These are phyloP conservation scores for Graphium sp. DNA, from an alignment of 2,329 filamentous ascomycete genomes.

Conservation along the genomic window DNA sequence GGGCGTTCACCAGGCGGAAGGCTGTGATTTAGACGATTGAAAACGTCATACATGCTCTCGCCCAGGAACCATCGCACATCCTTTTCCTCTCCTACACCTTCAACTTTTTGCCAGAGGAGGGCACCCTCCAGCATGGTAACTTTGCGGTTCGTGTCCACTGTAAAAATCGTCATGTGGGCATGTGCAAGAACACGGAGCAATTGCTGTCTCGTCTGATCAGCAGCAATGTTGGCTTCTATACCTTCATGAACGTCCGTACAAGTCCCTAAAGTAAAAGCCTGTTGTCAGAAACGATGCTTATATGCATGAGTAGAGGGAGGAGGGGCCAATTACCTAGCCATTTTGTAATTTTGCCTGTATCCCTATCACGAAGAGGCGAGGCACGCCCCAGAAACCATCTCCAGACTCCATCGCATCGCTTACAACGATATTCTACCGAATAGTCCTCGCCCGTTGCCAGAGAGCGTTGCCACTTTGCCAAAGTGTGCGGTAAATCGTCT, in stretches of 20 bases:
- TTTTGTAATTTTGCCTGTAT: slow-evolving; percentile 52
- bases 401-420: slow-evolving; percentile 50
- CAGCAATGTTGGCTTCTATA: slow-evolving; percentile 49
- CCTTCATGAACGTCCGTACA: slow-evolving; percentile 63
- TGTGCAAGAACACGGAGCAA: slow-evolving; percentile 58
- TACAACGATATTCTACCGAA: slow-evolving; percentile 53
- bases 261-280: too few species aligned
- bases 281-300: too few species aligned
- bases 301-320: background rate
- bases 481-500: slow-evolving; percentile 45
- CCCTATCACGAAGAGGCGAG: slow-evolving; percentile 46
- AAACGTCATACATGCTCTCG: slow-evolving; percentile 46
- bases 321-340: slow-evolving; percentile 45
- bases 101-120: slow-evolving; percentile 30
- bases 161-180: slow-evolving; percentile 61
- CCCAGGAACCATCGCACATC: slow-evolving; percentile 36
- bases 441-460: slow-evolving; percentile 53
- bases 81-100: slow-evolving; percentile 10
- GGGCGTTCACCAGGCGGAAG: slow-evolving; percentile 24
- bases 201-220: slow-evolving; percentile 51
- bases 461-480: slow-evolving; percentile 41
- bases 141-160: slow-evolving; percentile 42
- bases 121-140: slow-evolving; percentile 57
- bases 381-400: slow-evolving; percentile 67
- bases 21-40: slow-evolving; percentile 29